Base-by-base conservation (phyloP, 2,329 filamentous ascomycete species). In the Ascocoryne sarcoides region DNA sequence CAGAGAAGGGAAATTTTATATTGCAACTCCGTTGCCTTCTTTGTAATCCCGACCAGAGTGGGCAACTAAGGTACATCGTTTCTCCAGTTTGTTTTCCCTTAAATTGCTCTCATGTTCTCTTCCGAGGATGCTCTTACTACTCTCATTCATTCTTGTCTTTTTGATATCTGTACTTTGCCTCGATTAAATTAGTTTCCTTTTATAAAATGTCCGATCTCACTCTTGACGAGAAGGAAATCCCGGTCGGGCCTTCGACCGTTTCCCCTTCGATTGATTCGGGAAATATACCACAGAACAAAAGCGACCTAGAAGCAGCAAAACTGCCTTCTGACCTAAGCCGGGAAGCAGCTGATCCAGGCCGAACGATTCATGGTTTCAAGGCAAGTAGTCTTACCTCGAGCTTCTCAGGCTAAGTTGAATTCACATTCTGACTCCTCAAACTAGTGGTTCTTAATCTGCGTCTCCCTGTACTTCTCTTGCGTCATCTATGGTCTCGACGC, bases 401-500 rank as follows among this genome's bases (percentile, higher is more conserved):
- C 23, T 26, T 26, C 12, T 26, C 23, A 12, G 12, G 7, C 7
- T 26, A 7, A 7, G 12, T 7, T 26, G 7, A 12, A 7, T 26
- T 7, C 7, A 12, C 23, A 26, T 12, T 12, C 23, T 26, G 12
- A 26, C 23, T 26, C 7, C 7, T 26, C 7, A 26, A 26, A 26
- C 23, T 12, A 26, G 23, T 26, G 23, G 23, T 26, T 26, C 23
- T 26, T 26, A 26, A 12, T 26, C 23, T 26, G 23, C 23, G 12
- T 26, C 7, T 26, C 32, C 5, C 14, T 34, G 14, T 34, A 34
- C 32, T 16, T 14, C 32, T 12, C 32, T 10, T 16, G 14, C 18
- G 10, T 34, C 32, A 14, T 17, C 15, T 34, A 34, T 12, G 46
- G 43, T 7, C 45, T 49, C 3, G 45, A 49, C 18, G 45, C 42